Evolutionary conservation across 331 rosid genomes (phyloP).

Genomic region (Phaseolus coccineus): DNA sequence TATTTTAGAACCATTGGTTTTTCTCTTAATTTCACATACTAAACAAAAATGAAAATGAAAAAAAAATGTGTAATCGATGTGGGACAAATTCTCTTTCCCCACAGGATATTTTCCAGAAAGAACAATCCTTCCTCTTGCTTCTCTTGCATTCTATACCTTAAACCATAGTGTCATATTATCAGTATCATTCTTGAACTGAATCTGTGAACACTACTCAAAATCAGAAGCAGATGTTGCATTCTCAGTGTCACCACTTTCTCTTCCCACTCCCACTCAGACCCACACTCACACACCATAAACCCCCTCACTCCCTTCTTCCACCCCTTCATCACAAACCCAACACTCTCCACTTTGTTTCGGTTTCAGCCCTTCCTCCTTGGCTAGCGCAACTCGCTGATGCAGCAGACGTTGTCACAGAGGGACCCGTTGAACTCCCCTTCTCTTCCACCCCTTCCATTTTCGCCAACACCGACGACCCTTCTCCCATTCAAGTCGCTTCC

Average conservation of each 20-base stretch:
- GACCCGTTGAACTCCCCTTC: conserved; percentile 73
- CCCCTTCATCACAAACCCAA: conserved; percentile 52
- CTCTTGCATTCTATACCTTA: no score
- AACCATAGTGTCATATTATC: not conserved
- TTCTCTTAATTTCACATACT: no score
- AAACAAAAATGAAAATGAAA: no score
- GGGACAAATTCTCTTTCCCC: not conserved
- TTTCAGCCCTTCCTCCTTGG: conserved; percentile 58
- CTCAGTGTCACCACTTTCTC: conserved; percentile 51
- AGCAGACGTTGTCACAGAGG: conserved; percentile 42
- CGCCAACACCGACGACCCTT: conserved; percentile 77
- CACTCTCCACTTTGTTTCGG: conserved; percentile 44
- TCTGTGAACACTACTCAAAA: no score
- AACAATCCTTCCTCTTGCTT: not conserved
- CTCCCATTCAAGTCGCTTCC: conserved; percentile 82
- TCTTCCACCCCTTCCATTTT: conserved; percentile 67
- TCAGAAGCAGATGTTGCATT: conserved; percentile 60
- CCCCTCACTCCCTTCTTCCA: conserved; percentile 46
- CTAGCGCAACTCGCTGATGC: conserved; percentile 51
- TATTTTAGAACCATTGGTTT: no score
- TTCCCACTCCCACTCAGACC: conserved; percentile 46
- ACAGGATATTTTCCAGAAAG: not conserved
- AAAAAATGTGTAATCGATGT: no score
- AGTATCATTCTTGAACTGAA: not conserved
- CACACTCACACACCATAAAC: conserved; percentile 37